Conservation (phyloP, 192 early-diverging fungal species). For the Jimgerdemannia flammicorona region DNA sequence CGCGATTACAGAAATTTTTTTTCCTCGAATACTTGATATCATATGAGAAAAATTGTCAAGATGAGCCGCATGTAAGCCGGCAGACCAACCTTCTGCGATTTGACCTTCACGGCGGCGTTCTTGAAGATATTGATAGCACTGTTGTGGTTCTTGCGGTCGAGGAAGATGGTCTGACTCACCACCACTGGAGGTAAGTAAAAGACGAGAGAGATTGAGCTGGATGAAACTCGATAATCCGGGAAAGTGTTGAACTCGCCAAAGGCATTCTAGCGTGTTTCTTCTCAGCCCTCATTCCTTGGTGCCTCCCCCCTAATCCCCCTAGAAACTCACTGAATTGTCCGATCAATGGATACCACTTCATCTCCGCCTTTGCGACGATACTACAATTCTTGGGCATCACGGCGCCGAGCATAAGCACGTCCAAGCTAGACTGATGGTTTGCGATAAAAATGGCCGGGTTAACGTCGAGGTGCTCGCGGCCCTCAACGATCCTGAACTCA, state of each 20-base stretch:
- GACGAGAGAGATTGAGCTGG: conserved; percentile 1
- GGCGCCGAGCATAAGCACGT: conserved; percentile 63
- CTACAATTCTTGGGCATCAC: conserved; percentile 62
- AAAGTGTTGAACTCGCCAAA: no score
- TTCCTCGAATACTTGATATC: not conserved
- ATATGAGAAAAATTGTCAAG: no score
- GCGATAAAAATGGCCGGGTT: conserved; percentile 67
- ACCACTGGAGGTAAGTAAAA: conserved; percentile 45
- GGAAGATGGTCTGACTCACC: conserved; percentile 81
- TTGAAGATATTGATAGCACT: conserved; percentile 75
- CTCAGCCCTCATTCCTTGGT: no score
- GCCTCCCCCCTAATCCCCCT: no score
- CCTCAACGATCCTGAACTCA: conserved; percentile 48
- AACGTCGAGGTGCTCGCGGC: conserved; percentile 52
- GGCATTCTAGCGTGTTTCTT: no score
- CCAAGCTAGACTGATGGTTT: conserved; percentile 85
- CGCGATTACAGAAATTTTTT: not conserved
- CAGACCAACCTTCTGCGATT: conserved; percentile 59
- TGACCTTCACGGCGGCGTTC: conserved; percentile 69
- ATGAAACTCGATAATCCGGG: no score
- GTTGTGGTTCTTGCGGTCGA: conserved; percentile 60
- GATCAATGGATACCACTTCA: conserved; percentile 68
- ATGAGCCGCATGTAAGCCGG: not conserved
- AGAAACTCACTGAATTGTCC: conserved; percentile 70
- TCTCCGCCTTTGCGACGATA: conserved; percentile 67